Evolutionary conservation across 2,329 filamentous ascomycete species (phyloP).

Genomic region (Pleoardoris graminearum): DNA sequence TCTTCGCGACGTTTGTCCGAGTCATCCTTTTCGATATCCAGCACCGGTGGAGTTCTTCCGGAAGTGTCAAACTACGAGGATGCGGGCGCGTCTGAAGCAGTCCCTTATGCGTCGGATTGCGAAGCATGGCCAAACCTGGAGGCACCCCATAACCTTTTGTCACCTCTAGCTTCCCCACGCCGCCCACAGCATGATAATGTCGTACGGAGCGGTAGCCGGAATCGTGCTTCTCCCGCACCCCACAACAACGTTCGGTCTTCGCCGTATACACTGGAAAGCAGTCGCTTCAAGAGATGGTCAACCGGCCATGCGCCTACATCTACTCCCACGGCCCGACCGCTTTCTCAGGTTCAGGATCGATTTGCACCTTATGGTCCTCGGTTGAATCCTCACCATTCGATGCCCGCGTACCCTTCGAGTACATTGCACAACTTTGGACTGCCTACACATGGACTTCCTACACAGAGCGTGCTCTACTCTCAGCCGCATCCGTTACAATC

Average conservation of each 20-base stretch:
- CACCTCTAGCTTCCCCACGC: slow-evolving; percentile 73
- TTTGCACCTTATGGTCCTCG: slow-evolving; percentile 63
- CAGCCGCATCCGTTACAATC: slow-evolving; percentile 59
- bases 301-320: slow-evolving; percentile 66
- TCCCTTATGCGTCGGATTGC: slow-evolving; percentile 63
- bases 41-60: slow-evolving; percentile 60
- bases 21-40: slow-evolving; percentile 74
- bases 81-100: slow-evolving; percentile 69
- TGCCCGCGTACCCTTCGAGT: slow-evolving; percentile 43
- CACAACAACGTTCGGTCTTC: slow-evolving; percentile 68
- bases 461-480: slow-evolving; percentile 44
- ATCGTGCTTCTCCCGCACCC: slow-evolving; percentile 72
- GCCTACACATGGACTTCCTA: slow-evolving; percentile 36
- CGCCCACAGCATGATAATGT: slow-evolving; percentile 58
- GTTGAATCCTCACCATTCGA: slow-evolving; percentile 50
- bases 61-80: slow-evolving; percentile 74
- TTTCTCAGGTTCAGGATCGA: slow-evolving; percentile 62
- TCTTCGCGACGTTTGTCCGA: slow-evolving; percentile 69
- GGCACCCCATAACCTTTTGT: slow-evolving; percentile 69
- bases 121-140: slow-evolving; percentile 69
- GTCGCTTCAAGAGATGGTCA: slow-evolving; percentile 74
- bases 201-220: slow-evolving; percentile 62
- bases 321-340: slow-evolving; percentile 59
- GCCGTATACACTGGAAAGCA: slow-evolving; percentile 70
- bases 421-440: slow-evolving; percentile 37